Evolutionary conservation across 1,284 basidiomycete species (phyloP).

Genomic region (Erythrobasidium hasegawianum): DNA sequence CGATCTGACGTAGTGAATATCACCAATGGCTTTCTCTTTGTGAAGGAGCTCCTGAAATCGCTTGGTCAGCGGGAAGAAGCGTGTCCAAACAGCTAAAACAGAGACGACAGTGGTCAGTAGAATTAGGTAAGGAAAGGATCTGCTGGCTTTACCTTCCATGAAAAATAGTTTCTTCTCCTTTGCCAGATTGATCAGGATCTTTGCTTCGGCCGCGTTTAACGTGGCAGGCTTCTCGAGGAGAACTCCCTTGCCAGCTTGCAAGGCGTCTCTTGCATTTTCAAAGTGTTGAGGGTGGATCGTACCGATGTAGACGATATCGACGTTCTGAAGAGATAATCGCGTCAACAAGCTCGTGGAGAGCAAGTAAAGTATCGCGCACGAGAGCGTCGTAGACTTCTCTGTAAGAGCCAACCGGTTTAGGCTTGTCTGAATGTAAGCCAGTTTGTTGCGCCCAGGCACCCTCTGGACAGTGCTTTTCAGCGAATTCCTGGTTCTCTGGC

Average conservation of each 20-base stretch:
- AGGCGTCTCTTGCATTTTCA: constrained; percentile 49
- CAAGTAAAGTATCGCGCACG: too few relatives aligned
- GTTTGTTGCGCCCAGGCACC: constrained; percentile 45
- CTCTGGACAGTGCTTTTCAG: constrained; percentile 46
- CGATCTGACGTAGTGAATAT: constrained; percentile 47
- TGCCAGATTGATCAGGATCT: constrained; percentile 50
- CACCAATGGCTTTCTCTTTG: constrained; percentile 48
- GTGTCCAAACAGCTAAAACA: constrained; percentile 47
- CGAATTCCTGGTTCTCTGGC: constrained; percentile 46
- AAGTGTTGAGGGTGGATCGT: constrained; percentile 54
- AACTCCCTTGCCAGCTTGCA: constrained; percentile 52
- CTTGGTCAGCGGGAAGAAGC: constrained; percentile 49
- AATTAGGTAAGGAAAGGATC: too few relatives aligned
- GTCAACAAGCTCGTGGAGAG: too few relatives aligned
- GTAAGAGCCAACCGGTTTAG: constrained; percentile 48
- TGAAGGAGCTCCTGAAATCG: constrained; percentile 48
- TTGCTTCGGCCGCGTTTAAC: constrained; percentile 52
- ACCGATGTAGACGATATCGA: constrained; percentile 54
- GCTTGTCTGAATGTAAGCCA: constrained; percentile 41
- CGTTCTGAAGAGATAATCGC: constrained; percentile 42
- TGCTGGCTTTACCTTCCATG: constrained; percentile 51
- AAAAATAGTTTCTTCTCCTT: constrained; percentile 48
- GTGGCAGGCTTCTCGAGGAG: constrained; percentile 53
- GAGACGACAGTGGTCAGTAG: too few relatives aligned
- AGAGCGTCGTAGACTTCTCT: constrained; percentile 50